A percentile compares a stretch with the other conserved stretches of the same genome.
Evolutionary conservation across 805 yeast genomes (phyloP).

Genomic region (Blastobotrys parvus): DNA sequence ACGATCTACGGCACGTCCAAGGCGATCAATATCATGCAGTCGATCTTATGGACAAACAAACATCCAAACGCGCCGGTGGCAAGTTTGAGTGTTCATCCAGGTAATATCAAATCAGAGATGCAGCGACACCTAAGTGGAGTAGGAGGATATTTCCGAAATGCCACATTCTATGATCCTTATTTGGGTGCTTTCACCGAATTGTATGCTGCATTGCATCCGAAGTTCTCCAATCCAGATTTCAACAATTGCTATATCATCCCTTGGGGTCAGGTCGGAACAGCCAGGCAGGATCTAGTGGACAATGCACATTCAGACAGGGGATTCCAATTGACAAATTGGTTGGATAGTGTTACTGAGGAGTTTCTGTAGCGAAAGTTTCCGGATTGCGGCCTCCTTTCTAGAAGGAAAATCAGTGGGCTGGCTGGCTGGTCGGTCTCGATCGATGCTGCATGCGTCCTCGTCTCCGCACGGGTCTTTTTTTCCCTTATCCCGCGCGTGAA

Average conservation of each 20-base stretch:
- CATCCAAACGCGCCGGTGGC: conserved; percentile 29
- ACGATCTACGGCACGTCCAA: conserved; percentile 36
- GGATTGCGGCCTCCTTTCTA: too few relatives aligned
- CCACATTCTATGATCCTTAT: not conserved
- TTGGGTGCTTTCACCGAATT: not conserved
- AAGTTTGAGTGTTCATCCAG: conserved; percentile 36
- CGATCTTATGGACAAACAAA: conserved; percentile 28
- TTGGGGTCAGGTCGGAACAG: not conserved
- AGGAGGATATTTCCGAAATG: not conserved
- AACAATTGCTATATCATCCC: not conserved
- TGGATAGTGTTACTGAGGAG: not conserved
- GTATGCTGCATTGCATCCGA: not conserved
- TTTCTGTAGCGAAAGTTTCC: too few relatives aligned
- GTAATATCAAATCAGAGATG: conserved; percentile 29
- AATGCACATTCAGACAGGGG: not conserved
- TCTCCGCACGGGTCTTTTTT: too few relatives aligned
- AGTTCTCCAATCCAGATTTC: not conserved
- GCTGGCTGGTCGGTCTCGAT: too few relatives aligned
- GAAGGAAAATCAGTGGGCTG: too few relatives aligned
- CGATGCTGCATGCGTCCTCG: too few relatives aligned
- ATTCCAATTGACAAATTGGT: not conserved
- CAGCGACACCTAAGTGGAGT: not conserved
- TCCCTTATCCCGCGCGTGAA: not conserved
- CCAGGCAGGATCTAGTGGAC: not conserved
- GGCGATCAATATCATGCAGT: conserved; percentile 33